These are phyloP conservation scores for Pseudogymnoascus sp. DNA, from an alignment of 2,329 filamentous ascomycete species.

Conservation along the genomic window DNA sequence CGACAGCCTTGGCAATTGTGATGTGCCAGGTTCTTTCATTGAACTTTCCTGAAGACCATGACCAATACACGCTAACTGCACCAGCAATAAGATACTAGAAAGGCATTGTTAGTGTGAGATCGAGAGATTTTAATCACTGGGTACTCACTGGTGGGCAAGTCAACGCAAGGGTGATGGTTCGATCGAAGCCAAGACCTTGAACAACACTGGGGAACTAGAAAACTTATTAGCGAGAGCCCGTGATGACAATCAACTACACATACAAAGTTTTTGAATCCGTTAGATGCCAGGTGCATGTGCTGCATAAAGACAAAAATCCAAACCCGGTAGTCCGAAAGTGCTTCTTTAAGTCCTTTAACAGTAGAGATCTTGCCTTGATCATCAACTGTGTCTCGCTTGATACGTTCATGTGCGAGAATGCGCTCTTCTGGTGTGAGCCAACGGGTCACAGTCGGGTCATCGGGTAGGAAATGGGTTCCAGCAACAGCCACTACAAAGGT, in stretches of 20 bases:
- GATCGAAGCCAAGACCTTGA: no score
- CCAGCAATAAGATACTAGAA: slow-evolving; percentile 33
- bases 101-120: not conserved
- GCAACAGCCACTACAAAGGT: slow-evolving; percentile 39
- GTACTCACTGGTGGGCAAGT: no score
- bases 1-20: slow-evolving; percentile 33
- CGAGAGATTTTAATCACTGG: no score
- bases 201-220: no score
- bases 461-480: slow-evolving; percentile 26
- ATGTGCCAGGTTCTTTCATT: slow-evolving; percentile 44
- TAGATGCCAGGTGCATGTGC: slow-evolving; percentile 35
- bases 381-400: slow-evolving; percentile 29
- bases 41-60: slow-evolving; percentile 40
- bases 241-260: not conserved
- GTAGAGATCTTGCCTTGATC: not conserved
- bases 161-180: no score
- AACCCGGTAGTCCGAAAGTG: slow-evolving; percentile 19
- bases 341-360: slow-evolving; percentile 3
- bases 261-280: slow-evolving; percentile 33
- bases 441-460: slow-evolving; percentile 28
- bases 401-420: slow-evolving; percentile 31
- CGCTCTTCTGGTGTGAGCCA: slow-evolving; percentile 35
- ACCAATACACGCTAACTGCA: slow-evolving; percentile 36
- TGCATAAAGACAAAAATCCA: slow-evolving; percentile 36
- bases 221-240: no score